Base-by-base conservation (phyloP, 768 basidiomycete species). In the Daedaleopsis sinensis region DNA sequence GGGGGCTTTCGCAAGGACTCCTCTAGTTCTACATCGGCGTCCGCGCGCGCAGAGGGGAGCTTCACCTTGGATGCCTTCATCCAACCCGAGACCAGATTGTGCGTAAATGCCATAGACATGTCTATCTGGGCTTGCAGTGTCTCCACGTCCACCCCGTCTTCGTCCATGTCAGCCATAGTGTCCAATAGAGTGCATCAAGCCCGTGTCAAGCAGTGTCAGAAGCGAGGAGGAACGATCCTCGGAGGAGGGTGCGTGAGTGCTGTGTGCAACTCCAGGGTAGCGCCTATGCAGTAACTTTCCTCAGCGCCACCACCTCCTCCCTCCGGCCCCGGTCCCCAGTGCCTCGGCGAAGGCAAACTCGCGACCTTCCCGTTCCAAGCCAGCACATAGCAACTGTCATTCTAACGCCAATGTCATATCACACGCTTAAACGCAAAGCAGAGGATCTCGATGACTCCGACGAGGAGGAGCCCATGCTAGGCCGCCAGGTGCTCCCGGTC, bases 41-140 rank as follows among this genome's bases (percentile, higher is more conserved):
- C 64, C 5, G 54, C 59, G 4, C 66, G 60, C 38, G 66, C 57
- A 27, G 71, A 65, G 18, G 70, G 61, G 6, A 68, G 58, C 37
- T 66, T 69, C 27, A 64, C 59, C 37, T 55, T 57, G 42, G 78
- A 74, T 36, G 88, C 82, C 65, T 85, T 84, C 66, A 93, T 79
- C 91, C 91, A 93, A 57, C 91, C 89, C 21, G 88, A 80, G 47
- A 90, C 84, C 67, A 93, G 79, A 70, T 84, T 80, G 64, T 92
- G 84, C 1, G 88, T 85, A 73, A 87, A 84, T 6, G 91, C 87
- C 84, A 93, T 85, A 21, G 91, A 86, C 68, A 90, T 76, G 73
- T 93, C 89, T 55, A 93, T 86, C 74, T 89, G 89, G n/a, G 91
- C 90, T 72, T 93, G 91, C 43, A 93, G 77, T 37, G 82, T 77